Conservation (phyloP, 1,284 basidiomycete genomes). For the Wolfiporia cocos region DNA sequence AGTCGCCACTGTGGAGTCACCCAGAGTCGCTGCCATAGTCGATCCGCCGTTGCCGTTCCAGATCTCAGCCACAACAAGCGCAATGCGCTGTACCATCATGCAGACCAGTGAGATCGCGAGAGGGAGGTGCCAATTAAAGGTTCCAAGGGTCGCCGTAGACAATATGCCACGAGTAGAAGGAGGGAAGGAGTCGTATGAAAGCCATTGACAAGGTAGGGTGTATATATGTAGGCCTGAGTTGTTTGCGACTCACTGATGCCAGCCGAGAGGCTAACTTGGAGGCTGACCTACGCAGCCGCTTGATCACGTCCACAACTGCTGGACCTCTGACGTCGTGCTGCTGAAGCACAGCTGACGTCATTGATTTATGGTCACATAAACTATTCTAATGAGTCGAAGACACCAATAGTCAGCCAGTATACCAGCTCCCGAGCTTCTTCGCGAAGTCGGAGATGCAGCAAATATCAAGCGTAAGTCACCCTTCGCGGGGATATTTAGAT, state of each 20-base stretch:
- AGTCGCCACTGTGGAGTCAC: too few species aligned
- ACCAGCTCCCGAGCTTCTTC: conserved; percentile 72
- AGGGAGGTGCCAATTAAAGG: too few species aligned
- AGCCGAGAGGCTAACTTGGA: conserved; percentile 20
- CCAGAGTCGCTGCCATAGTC: too few species aligned
- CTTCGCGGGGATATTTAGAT: not conserved
- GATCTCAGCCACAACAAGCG: too few species aligned
- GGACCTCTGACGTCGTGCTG: too few species aligned
- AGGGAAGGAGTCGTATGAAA: too few species aligned
- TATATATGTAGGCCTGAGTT: conserved; percentile 76
- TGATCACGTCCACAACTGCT: too few species aligned
- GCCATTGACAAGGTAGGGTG: conserved; percentile 40
- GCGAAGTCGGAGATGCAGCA: conserved; percentile 82
- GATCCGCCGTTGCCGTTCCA: too few species aligned
- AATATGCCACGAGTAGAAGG: too few species aligned
- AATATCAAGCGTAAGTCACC: conserved; percentile 5
- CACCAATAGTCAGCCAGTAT: conserved; percentile 47
- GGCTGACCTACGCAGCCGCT: conserved; percentile 76
- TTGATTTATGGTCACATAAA: conserved; percentile 59
- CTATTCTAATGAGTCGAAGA: conserved; percentile 56
- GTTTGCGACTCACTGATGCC: conserved; percentile 4
- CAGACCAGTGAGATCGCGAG: too few species aligned
- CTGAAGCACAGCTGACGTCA: conserved; percentile 72
- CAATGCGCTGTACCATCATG: too few species aligned
- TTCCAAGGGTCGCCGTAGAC: too few species aligned